These are phyloP conservation scores for Yamadazyma taylorii DNA, from an alignment of 1,139 yeast species.

Conservation along the genomic window DNA sequence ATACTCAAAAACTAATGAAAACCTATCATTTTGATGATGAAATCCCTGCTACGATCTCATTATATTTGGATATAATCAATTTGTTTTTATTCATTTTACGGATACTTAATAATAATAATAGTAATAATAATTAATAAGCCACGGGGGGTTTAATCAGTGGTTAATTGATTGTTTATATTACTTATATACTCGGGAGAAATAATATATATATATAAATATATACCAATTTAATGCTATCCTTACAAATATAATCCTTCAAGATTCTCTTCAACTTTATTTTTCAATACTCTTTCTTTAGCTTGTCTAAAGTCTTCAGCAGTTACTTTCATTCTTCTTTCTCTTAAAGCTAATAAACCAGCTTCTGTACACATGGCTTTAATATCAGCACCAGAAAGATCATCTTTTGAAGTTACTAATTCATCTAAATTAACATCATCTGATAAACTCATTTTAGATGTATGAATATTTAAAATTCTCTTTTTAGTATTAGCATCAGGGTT, in stretches of 20 bases:
- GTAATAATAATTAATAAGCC: not conserved
- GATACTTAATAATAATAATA: constrained; percentile 48
- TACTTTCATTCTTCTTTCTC: constrained; percentile 98
- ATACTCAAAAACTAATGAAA: constrained; percentile 80
- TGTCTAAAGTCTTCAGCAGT: constrained; percentile 91
- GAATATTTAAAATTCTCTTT: constrained; percentile 89
- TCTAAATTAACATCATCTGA: constrained; percentile 87
- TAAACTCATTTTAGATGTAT: constrained; percentile 92
- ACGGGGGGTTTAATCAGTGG: not conserved
- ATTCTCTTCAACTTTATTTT: constrained; percentile 96
- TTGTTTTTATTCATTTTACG: constrained; percentile 76
- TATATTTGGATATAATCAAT: constrained; percentile 81
- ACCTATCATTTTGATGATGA: constrained; percentile 86
- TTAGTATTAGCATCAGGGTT: constrained; percentile 93
- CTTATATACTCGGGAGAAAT: not conserved
- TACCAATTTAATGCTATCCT: not conserved
- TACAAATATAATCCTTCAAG: constrained; percentile 90
- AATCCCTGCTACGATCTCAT: constrained; percentile 70
- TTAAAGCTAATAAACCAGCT: constrained; percentile 91
- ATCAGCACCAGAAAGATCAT: constrained; percentile 96
- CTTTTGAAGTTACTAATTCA: constrained; percentile 87
- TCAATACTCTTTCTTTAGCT: constrained; percentile 95
- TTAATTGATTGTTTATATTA: no score
- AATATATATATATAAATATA: not conserved
- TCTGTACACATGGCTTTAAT: constrained; percentile 98